Conservation (phyloP, 2,329 filamentous ascomycete genomes). For the Westerdykella sp. region DNA sequence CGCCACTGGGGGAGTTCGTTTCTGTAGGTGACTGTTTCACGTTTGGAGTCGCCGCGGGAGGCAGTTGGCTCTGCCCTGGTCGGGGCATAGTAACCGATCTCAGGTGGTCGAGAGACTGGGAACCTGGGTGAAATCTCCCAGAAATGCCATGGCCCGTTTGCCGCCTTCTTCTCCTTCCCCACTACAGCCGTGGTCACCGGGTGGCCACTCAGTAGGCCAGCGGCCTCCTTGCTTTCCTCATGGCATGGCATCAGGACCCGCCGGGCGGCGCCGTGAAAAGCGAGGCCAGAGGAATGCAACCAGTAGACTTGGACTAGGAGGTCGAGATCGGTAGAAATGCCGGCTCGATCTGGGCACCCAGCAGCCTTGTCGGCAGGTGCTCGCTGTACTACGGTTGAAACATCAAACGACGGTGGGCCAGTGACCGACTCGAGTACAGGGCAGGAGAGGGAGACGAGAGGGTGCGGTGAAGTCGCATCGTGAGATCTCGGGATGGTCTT, state of each 20-base stretch:
- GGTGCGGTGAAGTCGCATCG: constrained; percentile 1
- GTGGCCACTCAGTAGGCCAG: too few species aligned
- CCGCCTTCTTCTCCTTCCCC: constrained; percentile 5
- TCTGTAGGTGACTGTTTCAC: constrained; percentile 31
- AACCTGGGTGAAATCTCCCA: constrained; percentile 2
- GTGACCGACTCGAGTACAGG: constrained; percentile 4
- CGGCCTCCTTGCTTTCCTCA: too few species aligned
- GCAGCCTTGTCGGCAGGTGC: constrained; percentile 3
- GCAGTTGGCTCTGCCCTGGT: constrained; percentile 23
- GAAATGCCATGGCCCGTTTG: constrained; percentile 17
- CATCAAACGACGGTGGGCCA: constrained; percentile 24
- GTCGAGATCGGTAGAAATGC: too few species aligned
- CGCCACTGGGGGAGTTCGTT: constrained; percentile 9
- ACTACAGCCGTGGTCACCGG: too few species aligned
- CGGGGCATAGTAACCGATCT: not conserved
- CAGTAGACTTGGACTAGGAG: too few species aligned
- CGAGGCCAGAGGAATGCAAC: constrained; percentile 21
- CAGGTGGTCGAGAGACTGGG: not conserved
- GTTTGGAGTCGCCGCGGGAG: constrained; percentile 23
- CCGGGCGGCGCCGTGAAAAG: too few species aligned
- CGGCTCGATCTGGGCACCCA: too few species aligned
- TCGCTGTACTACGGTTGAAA: constrained; percentile 24
- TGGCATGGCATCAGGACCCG: too few species aligned
- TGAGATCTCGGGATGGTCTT: constrained; percentile 14
- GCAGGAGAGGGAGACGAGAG: constrained; percentile 1